Conservation (phyloP, 176 grass and related monocot species). For the Zea mays region DNA sequence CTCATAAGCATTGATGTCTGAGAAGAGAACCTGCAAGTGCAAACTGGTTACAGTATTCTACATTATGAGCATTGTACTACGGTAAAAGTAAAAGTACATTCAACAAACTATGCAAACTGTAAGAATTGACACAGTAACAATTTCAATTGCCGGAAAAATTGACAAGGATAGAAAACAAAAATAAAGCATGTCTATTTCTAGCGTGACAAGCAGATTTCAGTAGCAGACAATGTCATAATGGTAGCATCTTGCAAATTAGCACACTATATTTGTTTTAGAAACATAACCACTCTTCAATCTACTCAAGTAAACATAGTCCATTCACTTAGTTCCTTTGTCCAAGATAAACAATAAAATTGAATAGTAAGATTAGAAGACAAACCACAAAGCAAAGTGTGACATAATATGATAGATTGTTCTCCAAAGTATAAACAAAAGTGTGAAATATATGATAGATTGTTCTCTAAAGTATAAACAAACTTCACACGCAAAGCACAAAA, state of each 20-base stretch:
- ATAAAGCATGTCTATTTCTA: neutral
- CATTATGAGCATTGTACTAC: neutral
- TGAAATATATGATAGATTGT: neutral
- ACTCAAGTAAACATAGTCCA: neutral
- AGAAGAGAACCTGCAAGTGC: slow-evolving; percentile 77
- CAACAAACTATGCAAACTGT: neutral
- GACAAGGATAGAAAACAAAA: neutral
- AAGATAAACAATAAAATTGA: neutral
- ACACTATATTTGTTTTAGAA: neutral
- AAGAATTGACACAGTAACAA: neutral
- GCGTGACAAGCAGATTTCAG: neutral
- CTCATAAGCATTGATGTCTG: slow-evolving; percentile 92
- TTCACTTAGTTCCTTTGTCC: neutral
- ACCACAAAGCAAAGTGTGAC: neutral
- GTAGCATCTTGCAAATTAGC: neutral
- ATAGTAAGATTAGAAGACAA: neutral
- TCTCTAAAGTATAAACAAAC: neutral
- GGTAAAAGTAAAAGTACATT: neutral
- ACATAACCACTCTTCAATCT: neutral
- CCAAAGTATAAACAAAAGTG: too few relatives aligned
- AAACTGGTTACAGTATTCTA: slow-evolving; percentile 14
- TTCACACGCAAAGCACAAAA: slow-evolving; percentile 12
- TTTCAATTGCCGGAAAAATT: neutral
- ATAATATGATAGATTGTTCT: neutral
- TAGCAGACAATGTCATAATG: neutral